Base-by-base conservation (phyloP, 371 early-diverging fungal genomes). In the Amoeboaphelidium protococcarum region DNA sequence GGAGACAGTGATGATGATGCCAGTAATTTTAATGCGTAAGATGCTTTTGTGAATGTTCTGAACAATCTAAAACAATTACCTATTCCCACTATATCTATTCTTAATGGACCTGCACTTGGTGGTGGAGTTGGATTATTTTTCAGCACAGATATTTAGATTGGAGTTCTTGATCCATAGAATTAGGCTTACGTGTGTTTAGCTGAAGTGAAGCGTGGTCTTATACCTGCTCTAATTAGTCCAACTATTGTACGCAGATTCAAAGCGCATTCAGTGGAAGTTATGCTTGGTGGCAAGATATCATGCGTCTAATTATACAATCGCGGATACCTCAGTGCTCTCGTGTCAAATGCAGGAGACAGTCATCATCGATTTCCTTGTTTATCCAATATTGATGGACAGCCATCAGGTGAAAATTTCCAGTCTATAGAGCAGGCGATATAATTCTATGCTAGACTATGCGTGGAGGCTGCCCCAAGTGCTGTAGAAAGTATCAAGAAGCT, bases 121-220 rank as follows among this genome's bases (percentile, higher is more conserved):
- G 78, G 78, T 19, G 79, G 79, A 2, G 70, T 73, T 2, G 79
- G 79, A 0, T 55, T 78, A 3, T 51, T 73, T n/a, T 73, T 76
- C 54, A 56, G 67, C 13, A 62, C 71, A 21, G 74, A 78, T 55
- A 62, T 78, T 37, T 63, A 74, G 12, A 56, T 76, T 66, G 66
- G 65, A 1, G 54, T 47, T 12, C 49, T 22, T 50, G 47, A 59
- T 1, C 51, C 59, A 21, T 65, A 2, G 74, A 68, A 45, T 61
- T 76, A 54, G 65, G 69, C 63, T 2, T 75, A 68, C 45, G 60
- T 76, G 54, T 65, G 69, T 20, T 56, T 78, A 48, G 65, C 73
- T 0, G 79, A 78, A 55, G 72, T 73, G 24, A 65, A 69, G 26
- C 65, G 75, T 3, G 79, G 79, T 13, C 48, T 78, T 37, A 62